Base-by-base conservation (phyloP, 805 yeast species). In the Candida dendrica region DNA sequence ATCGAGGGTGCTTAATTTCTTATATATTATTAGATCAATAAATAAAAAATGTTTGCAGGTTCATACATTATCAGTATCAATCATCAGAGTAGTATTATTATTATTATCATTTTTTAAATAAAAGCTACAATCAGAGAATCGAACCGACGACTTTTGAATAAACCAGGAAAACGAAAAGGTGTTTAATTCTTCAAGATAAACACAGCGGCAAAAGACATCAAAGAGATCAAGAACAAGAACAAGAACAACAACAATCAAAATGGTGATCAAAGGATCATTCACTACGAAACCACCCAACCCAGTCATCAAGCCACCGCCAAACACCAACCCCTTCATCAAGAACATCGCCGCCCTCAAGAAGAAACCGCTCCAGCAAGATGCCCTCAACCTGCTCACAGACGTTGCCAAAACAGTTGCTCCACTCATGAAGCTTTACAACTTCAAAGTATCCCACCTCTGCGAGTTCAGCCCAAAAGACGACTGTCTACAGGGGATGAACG, bases 391-490 rank as follows among this genome's bases (percentile, higher is more conserved):
- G 34, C 68, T 89, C 3, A 84, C 82, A 47, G 78, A 81, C 37
- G 70, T 87, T 14, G 90, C 91, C 3, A 71, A 68, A 20, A 61
- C 71, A 27, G 93, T 84, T 13, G 80, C 90, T 2, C 96, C 95
- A 3, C 62, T 91, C 40, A 85, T 91, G 80, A 74, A 77, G 44
- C 75, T 75, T 34, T 71, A 79, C 45, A 71, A 74, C 4, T 76
- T 85, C 56, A 76, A 73, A 41, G 91, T 90, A 2, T 79, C 78
- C 0, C 64, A 73, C 0, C 59, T 91, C 14, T 75, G 84, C 47
- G 98, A 91, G 59, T 85, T 91, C 75, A 83, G 68, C 47, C 98
- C 98, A 3, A 80, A 74, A 47, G 69, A 75, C 52, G 66, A 73
- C 3, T 61, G 70, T 14, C 63, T 91, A 17, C 63, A 90, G 11